phyloP scores from a whole-genome alignment of 192 early-diverging fungal genomes.

The Coemansia sp. region DNA sequence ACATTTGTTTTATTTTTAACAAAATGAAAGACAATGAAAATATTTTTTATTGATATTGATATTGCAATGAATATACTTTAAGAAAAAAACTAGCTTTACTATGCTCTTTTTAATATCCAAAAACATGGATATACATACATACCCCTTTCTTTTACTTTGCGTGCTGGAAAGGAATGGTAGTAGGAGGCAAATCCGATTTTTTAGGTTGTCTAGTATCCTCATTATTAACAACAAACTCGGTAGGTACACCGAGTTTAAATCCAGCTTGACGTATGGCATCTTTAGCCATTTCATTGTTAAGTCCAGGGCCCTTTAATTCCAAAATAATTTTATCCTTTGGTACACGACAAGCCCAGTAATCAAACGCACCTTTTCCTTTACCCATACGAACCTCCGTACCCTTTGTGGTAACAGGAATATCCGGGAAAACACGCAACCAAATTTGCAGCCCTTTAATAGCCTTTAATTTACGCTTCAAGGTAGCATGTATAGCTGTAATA shows the following conservation, averaged over 20 bases:
- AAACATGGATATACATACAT: no score
- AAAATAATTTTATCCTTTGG: constrained; percentile 85
- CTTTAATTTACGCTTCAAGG: constrained; percentile 77
- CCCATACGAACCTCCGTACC: constrained; percentile 95
- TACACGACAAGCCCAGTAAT: constrained; percentile 90
- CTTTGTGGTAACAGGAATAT: constrained; percentile 89
- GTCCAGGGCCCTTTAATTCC: constrained; percentile 75
- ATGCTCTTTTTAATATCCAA: no score
- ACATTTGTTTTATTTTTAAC: constrained; percentile 72
- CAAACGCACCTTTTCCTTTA: constrained; percentile 93
- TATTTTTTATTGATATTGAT: background rate
- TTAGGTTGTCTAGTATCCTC: constrained; percentile 45
- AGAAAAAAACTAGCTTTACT: background rate
- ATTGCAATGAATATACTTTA: background rate
- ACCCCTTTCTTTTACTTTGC: constrained; percentile 23
- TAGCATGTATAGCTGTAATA: constrained; percentile 71
- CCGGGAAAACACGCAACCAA: constrained; percentile 86
- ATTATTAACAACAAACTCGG: constrained; percentile 38
- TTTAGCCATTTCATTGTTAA: constrained; percentile 64
- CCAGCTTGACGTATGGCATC: constrained; percentile 45
- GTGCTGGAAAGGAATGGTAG: constrained; percentile 42
- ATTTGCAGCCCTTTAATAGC: constrained; percentile 80
- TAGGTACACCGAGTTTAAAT: constrained; percentile 44
- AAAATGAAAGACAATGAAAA: background rate
- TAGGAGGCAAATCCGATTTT: constrained; percentile 38